phyloP scores from a whole-genome alignment of 2,329 filamentous ascomycete genomes.

The Ophiostoma sp. region DNA sequence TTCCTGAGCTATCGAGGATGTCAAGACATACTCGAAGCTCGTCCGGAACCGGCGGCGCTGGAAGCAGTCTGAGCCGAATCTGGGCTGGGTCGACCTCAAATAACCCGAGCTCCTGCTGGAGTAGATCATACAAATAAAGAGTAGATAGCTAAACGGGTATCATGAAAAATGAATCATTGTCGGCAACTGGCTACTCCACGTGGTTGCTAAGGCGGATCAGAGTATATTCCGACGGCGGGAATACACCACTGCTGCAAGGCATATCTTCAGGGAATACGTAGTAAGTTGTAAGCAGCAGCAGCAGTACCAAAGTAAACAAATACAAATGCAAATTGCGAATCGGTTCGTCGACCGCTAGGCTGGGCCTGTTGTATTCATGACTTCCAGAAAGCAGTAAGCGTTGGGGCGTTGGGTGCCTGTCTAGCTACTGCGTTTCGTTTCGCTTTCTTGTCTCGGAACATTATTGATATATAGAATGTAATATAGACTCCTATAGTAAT shows the following conservation, averaged over 20 bases:
- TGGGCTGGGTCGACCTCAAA: constrained; percentile 9
- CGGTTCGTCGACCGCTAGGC: neutral
- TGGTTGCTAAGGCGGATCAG: neutral
- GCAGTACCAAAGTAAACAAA: neutral
- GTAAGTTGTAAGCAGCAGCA: too few relatives aligned
- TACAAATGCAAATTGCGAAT: constrained; percentile 4
- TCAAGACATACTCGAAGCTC: constrained; percentile 4
- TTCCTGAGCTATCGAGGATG: constrained; percentile 12
- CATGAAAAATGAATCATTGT: neutral
- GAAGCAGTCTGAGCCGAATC: constrained; percentile 11
- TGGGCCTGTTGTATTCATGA: too few relatives aligned
- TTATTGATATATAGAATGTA: too few relatives aligned
- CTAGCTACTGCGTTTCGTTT: too few relatives aligned
- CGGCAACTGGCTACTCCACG: constrained; percentile 1
- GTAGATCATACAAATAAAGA: neutral
- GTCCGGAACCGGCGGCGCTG: constrained; percentile 7
- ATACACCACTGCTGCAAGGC: neutral
- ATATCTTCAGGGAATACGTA: neutral
- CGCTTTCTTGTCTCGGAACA: too few relatives aligned
- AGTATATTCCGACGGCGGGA: neutral
- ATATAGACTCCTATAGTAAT: too few relatives aligned
- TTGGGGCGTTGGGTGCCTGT: too few relatives aligned
- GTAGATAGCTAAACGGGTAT: neutral
- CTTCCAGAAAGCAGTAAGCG: neutral
- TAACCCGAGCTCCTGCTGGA: constrained; percentile 1